Percentiles rank a stretch among this genome's conserved stretches.
Conservation (phyloP, 2,329 filamentous ascomycete species). For the Pseudopithomyces chartarum region DNA sequence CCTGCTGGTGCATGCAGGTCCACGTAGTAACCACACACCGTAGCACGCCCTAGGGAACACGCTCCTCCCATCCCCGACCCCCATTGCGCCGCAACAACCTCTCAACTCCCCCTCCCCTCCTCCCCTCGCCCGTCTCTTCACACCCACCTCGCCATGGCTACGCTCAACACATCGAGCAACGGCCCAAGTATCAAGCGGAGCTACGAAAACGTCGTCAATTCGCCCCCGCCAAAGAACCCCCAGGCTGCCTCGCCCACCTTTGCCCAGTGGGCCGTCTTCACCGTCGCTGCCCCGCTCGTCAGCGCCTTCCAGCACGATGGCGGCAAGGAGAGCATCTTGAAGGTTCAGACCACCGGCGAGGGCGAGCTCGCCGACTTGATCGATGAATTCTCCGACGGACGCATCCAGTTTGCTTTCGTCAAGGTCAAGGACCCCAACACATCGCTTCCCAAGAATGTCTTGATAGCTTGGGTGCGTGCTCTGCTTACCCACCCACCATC, state of each 20-base stretch:
- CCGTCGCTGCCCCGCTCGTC: constrained; percentile 86
- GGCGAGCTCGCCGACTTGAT: constrained; percentile 88
- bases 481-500: too few relatives aligned
- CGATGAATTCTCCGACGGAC: constrained; percentile 95
- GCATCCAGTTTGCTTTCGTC: constrained; percentile 94
- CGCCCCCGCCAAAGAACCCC: constrained; percentile 60
- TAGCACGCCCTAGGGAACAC: background rate
- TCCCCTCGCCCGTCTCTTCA: constrained; percentile 11
- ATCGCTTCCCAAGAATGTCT: constrained; percentile 83
- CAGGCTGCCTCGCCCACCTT: constrained; percentile 76
- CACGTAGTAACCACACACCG: constrained; percentile 1
- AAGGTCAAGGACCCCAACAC: constrained; percentile 97
- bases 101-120: constrained; percentile 7
- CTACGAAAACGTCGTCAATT: constrained; percentile 70
- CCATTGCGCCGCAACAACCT: background rate
- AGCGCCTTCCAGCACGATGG: constrained; percentile 88
- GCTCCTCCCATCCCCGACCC: background rate
- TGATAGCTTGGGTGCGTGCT: constrained; percentile 77
- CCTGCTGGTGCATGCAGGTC: constrained; percentile 7
- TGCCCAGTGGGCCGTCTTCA: constrained; percentile 92
- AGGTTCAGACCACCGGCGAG: constrained; percentile 92
- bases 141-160: constrained; percentile 69
- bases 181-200: constrained; percentile 59
- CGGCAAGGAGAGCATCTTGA: constrained; percentile 91
- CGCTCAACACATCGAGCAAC: constrained; percentile 62